Evolutionary conservation across 192 early-diverging fungal genomes (phyloP).

Genomic region (Paraglomus brasilianum): DNA sequence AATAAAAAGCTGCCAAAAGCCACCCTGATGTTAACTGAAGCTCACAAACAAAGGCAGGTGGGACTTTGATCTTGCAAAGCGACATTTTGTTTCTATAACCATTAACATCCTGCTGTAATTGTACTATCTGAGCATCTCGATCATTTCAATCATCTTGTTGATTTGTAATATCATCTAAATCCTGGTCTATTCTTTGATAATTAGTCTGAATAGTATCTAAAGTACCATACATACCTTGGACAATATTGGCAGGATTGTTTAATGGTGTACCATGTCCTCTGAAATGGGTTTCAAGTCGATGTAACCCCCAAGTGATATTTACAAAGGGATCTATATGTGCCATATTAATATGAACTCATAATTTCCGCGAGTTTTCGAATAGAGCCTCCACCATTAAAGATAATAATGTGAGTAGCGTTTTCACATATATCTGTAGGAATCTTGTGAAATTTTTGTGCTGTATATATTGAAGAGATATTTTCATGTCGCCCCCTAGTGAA

Average conservation of each 20-base stretch:
- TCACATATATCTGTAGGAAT: slow-evolving; percentile 25
- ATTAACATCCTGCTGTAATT: slow-evolving; percentile 20
- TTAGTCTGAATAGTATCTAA: no score
- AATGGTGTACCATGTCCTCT: slow-evolving; percentile 20
- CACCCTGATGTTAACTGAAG: no score
- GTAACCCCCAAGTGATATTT: background rate
- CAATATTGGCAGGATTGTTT: slow-evolving; percentile 12
- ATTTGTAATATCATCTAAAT: slow-evolving; percentile 1
- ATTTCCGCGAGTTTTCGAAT: slow-evolving; percentile 28
- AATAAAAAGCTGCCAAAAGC: no score
- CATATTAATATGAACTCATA: slow-evolving; percentile 16
- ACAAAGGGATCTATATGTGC: slow-evolving; percentile 3
- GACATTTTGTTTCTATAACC: slow-evolving; percentile 9
- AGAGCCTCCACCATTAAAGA: slow-evolving; percentile 19
- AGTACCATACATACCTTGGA: no score
- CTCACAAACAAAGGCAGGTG: no score
- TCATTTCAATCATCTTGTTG: background rate
- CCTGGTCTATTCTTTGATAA: no score
- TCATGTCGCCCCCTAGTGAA: slow-evolving; percentile 18
- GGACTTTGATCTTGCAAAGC: background rate
- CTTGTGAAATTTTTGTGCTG: slow-evolving; percentile 20
- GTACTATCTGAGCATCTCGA: no score
- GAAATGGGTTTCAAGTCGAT: slow-evolving; percentile 2
- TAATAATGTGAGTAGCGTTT: slow-evolving; percentile 27
- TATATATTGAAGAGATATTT: slow-evolving; percentile 29